Conservation (phyloP, 1,284 basidiomycete genomes). For the Tilletia horrida region DNA sequence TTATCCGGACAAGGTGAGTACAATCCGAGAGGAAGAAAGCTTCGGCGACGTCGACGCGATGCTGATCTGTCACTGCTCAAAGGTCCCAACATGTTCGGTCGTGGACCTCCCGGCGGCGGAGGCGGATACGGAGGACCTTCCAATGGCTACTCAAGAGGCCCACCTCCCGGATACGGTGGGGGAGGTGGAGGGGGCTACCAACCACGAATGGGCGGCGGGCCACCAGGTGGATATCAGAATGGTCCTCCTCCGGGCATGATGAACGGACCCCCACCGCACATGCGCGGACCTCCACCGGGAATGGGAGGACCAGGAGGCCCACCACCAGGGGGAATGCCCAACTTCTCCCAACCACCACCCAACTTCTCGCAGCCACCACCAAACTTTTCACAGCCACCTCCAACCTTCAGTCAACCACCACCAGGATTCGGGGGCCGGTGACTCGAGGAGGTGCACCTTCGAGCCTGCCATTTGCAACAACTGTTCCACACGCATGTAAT, state of each 20-base stretch:
- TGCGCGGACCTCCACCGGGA: constrained; percentile 3
- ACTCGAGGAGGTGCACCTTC: background rate
- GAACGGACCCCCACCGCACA: background rate
- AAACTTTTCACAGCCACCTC: background rate
- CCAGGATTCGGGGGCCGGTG: background rate
- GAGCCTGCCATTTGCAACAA: no score
- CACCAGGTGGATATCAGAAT: background rate
- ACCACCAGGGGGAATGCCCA: constrained; percentile 13
- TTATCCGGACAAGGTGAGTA: constrained; percentile 18
- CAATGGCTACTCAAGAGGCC: constrained; percentile 8
- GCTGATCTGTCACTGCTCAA: background rate
- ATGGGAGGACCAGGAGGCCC: background rate
- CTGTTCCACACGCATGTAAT: no score
- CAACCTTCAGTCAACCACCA: background rate
- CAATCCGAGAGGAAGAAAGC: background rate
- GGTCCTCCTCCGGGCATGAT: constrained; percentile 7
- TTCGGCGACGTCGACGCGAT: background rate
- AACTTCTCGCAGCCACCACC: constrained; percentile 11
- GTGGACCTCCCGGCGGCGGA: background rate
- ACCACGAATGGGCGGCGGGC: background rate
- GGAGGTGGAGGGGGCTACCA: constrained; percentile 5
- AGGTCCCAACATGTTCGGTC: constrained; percentile 13
- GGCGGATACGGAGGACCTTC: background rate
- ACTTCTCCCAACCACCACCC: constrained; percentile 6
- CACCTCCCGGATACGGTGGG: constrained; percentile 5